Base-by-base conservation (phyloP, 2,329 filamentous ascomycete genomes). In the Alternaria infectoria region DNA sequence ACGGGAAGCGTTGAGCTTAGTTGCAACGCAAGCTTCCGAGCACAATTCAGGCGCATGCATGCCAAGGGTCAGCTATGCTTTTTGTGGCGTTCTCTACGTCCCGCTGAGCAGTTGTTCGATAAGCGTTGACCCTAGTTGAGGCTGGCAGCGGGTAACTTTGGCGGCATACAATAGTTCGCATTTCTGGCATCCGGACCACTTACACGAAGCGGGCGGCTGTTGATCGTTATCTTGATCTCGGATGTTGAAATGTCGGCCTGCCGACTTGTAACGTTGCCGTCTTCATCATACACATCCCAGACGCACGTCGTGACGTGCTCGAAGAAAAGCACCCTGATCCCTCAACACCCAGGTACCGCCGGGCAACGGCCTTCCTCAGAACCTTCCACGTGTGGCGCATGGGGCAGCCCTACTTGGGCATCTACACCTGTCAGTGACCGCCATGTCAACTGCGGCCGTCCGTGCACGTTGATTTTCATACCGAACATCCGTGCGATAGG, bases 1-100 rank as follows among this genome's bases (percentile, higher is more conserved):
- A 40, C 50, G 43, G 52, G 43, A 54, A 47, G 46, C 26, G 54
- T 62, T 59, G 54, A 32, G 21, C 50, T 49, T 54, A 43, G 60
- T 25, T 49, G 21, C 19, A 47, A 55, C 49, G 25, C 50, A 50
- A 49, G 28, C 17, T 43, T 23, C 44, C 49, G 56, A 49, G 25
- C 30, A 17, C 15, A 15, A 36, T 30, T 21, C 56, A 26, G 28
- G 28, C 23, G 60, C 30, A 62, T 45, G 44, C 47, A 59, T 32
- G 50, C 43, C 50, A 40, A 43, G 45, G 8, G 11, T 21, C 5
- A 32, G 25, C 19, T 26, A 47, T 59, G 7, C 44, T 32, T 59
- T 62, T 43, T 47, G 55, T 40, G 40, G 55, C 49, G 55, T 43
- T 51, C 49, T 62, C 28, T 17, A 36, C 30, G 19, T 59, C 12